Conservation (phyloP, 2,329 filamentous ascomycete species). For the Phialocephala sp. region DNA sequence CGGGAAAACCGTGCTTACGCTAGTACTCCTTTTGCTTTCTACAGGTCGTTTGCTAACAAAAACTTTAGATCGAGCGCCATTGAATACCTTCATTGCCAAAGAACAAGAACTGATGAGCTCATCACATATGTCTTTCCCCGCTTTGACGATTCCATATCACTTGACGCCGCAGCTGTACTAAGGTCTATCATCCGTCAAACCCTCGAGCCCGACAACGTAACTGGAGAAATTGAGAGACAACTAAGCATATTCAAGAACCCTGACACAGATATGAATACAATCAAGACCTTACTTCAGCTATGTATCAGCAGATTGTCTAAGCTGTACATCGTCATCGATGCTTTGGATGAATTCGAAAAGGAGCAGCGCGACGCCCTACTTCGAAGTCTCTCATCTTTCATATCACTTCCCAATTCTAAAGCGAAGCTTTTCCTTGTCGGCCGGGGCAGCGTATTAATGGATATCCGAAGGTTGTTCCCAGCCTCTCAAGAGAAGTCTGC, state of each 20-base stretch:
- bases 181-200: conserved; percentile 23
- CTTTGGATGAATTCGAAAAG: conserved; percentile 43
- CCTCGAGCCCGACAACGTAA: conserved; percentile 18
- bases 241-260: conserved; percentile 20
- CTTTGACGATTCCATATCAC: conserved; percentile 25
- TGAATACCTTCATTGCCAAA: conserved; percentile 20
- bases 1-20: conserved; percentile 25
- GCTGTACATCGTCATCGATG: conserved; percentile 43
- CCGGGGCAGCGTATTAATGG: conserved; percentile 17
- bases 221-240: conserved; percentile 18
- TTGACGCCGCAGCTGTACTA: conserved; percentile 20
- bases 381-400: conserved; percentile 26
- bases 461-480: conserved; percentile 21
- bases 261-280: conserved; percentile 17
- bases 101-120: conserved; percentile 22
- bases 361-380: conserved; percentile 33
- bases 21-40: conserved; percentile 23
- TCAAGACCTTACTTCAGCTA: conserved; percentile 20
- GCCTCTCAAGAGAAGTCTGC: conserved; percentile 17
- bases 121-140: conserved; percentile 20
- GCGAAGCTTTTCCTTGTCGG: conserved; percentile 39
- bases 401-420: conserved; percentile 20
- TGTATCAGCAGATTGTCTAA: conserved; percentile 21
- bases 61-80: conserved; percentile 21
- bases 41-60: conserved; percentile 10